Conservation (phyloP, 352 stramenopile species). For the Phytophthora boehmeriae region DNA sequence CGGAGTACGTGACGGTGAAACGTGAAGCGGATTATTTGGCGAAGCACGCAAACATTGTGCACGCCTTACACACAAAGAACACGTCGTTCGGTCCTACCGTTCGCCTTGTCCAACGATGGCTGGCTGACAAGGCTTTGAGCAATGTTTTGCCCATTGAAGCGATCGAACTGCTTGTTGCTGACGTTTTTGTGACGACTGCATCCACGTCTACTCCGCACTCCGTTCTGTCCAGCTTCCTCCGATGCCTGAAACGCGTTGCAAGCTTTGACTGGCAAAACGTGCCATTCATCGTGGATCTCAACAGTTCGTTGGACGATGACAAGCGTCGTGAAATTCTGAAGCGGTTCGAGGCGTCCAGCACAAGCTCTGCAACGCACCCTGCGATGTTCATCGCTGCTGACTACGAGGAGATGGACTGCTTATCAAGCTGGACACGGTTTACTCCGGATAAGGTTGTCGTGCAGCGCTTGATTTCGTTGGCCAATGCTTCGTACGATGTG, state of each 20-base stretch:
- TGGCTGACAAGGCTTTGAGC: slow-evolving; percentile 80
- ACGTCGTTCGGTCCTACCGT: slow-evolving; percentile 80
- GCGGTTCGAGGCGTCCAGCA: slow-evolving; percentile 77
- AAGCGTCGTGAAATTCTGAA: slow-evolving; percentile 75
- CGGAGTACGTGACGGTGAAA: slow-evolving; percentile 66
- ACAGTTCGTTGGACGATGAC: slow-evolving; percentile 60
- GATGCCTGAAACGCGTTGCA: slow-evolving; percentile 75
- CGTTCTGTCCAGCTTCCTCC: slow-evolving; percentile 79
- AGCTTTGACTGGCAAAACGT: slow-evolving; percentile 77
- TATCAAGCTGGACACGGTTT: slow-evolving; percentile 85
- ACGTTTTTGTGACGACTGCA: slow-evolving; percentile 64
- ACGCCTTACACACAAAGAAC: slow-evolving; percentile 82
- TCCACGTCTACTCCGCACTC: slow-evolving; percentile 67
- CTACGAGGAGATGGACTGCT: slow-evolving; percentile 80
- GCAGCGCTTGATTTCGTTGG: slow-evolving; percentile 66
- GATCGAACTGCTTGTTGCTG: slow-evolving; percentile 80
- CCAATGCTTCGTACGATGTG: slow-evolving; percentile 59
- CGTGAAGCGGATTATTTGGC: slow-evolving; percentile 64
- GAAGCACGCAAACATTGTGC: slow-evolving; percentile 73
- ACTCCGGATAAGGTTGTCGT: slow-evolving; percentile 64
- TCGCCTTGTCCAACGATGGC: slow-evolving; percentile 81
- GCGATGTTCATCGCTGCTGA: slow-evolving; percentile 81
- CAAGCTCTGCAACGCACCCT: slow-evolving; percentile 55
- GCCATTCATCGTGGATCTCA: slow-evolving; percentile 80
- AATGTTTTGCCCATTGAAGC: slow-evolving; percentile 73